Conservation (phyloP, 352 stramenopile genomes). For the Phytophthora capsici region DNA sequence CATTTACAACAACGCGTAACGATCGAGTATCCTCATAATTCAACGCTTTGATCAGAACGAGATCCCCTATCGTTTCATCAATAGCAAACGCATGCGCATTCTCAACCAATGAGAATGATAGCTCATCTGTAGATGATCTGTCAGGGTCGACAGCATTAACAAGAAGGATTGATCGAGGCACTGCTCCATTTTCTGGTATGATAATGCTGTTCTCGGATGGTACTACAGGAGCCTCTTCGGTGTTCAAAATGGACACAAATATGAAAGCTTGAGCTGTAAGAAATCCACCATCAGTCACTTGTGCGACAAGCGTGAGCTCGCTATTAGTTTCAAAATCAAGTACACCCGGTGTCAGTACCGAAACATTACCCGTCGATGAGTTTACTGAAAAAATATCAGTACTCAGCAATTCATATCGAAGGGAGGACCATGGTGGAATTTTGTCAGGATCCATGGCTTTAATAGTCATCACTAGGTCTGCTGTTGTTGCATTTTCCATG, state of each 20-base stretch:
- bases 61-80: slow-evolving; percentile 18
- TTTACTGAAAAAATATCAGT: slow-evolving; percentile 23
- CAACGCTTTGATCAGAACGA: slow-evolving; percentile 16
- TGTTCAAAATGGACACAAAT: slow-evolving; percentile 30
- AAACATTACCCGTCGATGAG: slow-evolving; percentile 14
- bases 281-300: slow-evolving; percentile 30
- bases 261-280: slow-evolving; percentile 18
- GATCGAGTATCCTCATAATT: slow-evolving; percentile 23
- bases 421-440: slow-evolving; percentile 17
- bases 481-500: slow-evolving; percentile 14
- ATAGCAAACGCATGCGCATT: slow-evolving; percentile 15
- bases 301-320: slow-evolving; percentile 13
- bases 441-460: slow-evolving; percentile 19
- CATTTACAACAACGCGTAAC: slow-evolving; percentile 19
- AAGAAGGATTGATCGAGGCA: slow-evolving; percentile 45
- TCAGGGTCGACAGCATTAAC: slow-evolving; percentile 60
- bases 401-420: slow-evolving; percentile 24
- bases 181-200: slow-evolving; percentile 43
- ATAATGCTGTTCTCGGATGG: background rate
- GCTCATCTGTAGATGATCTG: slow-evolving; percentile 33
- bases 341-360: slow-evolving; percentile 11
- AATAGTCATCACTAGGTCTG: slow-evolving; percentile 18
- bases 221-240: slow-evolving; percentile 23
- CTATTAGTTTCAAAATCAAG: slow-evolving; percentile 30
- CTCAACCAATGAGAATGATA: slow-evolving; percentile 33